These are phyloP conservation scores for Mortierella sp. DNA, from an alignment of 371 early-diverging fungal genomes.

Conservation along the genomic window DNA sequence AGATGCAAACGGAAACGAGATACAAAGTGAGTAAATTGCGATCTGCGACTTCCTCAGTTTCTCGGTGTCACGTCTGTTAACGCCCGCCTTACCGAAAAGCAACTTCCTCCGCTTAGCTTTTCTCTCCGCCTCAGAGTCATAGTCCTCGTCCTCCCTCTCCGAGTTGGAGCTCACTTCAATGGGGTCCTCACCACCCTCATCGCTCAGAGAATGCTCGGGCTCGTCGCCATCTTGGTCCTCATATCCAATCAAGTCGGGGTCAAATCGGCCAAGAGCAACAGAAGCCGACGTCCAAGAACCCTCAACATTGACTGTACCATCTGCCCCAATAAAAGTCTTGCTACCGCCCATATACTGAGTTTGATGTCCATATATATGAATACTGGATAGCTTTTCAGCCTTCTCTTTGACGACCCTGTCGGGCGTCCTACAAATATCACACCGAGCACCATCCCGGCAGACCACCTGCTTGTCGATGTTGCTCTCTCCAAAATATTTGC, in stretches of 20 bases:
- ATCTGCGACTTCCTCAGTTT: too few relatives aligned
- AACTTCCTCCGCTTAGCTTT: conserved; percentile 49
- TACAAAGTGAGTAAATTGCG: neutral
- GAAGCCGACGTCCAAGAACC: conserved; percentile 20
- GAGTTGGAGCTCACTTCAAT: neutral
- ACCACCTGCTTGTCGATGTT: conserved; percentile 19
- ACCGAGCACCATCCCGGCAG: conserved; percentile 31
- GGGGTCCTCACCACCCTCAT: conserved; percentile 1
- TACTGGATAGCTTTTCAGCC: conserved; percentile 23
- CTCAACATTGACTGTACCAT: conserved; percentile 27
- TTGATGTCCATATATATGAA: neutral
- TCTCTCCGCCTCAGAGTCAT: conserved; percentile 34
- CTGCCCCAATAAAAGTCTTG: conserved; percentile 19
- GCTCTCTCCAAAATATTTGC: conserved; percentile 94
- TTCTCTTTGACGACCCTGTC: conserved; percentile 39
- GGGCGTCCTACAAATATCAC: conserved; percentile 49
- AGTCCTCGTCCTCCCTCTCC: conserved; percentile 19
- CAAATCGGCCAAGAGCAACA: conserved; percentile 37
- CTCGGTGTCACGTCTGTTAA: too few relatives aligned
- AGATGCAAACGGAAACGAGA: neutral
- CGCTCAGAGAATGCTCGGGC: neutral
- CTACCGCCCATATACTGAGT: conserved; percentile 31
- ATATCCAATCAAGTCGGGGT: conserved; percentile 25
- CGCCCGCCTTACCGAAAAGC: conserved; percentile 31
- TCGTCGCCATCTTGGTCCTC: conserved; percentile 19